Conservation (phyloP, 129 eudicot species). For the Cynara cardunculus region DNA sequence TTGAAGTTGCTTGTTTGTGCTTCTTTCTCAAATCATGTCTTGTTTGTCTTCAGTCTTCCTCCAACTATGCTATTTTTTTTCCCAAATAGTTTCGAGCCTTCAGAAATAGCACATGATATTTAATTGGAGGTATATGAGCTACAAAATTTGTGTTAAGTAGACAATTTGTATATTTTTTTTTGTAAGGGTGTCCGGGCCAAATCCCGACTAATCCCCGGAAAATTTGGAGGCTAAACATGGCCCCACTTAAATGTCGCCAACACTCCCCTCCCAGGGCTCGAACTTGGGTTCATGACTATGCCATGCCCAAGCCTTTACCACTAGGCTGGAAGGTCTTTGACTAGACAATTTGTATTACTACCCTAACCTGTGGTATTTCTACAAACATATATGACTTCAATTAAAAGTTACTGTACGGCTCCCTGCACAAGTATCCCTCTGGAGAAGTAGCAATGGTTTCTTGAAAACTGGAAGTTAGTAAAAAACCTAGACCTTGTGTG, state of each 20-base stretch:
- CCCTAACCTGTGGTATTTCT: background rate
- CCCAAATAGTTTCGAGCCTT: background rate
- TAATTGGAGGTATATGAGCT: background rate
- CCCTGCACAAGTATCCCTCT: background rate
- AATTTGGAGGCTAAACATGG: too few species aligned
- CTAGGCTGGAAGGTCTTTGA: too few species aligned
- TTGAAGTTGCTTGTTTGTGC: conserved; percentile 12
- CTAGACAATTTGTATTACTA: background rate
- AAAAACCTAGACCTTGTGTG: background rate
- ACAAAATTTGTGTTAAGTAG: background rate
- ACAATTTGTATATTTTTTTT: too few species aligned
- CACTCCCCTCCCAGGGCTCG: too few species aligned
- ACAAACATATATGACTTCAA: background rate
- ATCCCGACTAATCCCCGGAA: too few species aligned
- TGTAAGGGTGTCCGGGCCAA: too few species aligned
- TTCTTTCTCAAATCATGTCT: background rate
- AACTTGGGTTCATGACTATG: too few species aligned
- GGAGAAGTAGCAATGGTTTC: background rate
- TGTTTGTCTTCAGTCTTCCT: background rate
- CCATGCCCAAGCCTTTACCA: too few species aligned
- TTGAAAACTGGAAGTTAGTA: background rate
- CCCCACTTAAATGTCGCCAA: too few species aligned
- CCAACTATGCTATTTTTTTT: background rate
- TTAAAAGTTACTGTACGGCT: background rate
- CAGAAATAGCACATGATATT: background rate